phyloP scores from a whole-genome alignment of 2,329 filamentous ascomycete genomes.

The Didymella pomorum region DNA sequence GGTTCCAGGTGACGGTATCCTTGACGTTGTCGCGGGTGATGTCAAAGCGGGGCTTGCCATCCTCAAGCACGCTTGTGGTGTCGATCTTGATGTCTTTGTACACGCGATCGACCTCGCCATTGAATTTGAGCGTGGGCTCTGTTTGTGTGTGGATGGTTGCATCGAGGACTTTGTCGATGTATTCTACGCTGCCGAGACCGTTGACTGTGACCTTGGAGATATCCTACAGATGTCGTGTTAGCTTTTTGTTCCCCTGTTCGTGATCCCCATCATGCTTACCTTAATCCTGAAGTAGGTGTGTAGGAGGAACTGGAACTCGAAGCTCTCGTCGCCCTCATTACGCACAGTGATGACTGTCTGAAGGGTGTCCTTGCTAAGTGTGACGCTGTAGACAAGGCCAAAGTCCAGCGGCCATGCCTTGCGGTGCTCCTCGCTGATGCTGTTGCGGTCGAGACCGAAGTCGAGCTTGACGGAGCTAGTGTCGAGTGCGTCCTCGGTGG shows the following conservation, averaged over 20 bases:
- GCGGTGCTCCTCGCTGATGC: slow-evolving; percentile 72
- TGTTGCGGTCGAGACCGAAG: slow-evolving; percentile 83
- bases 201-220: slow-evolving; percentile 75
- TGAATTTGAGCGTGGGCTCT: slow-evolving; percentile 71
- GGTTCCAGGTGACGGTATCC: slow-evolving; percentile 97
- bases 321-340: slow-evolving; percentile 82
- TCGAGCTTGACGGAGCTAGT: slow-evolving; percentile 82
- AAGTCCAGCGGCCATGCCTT: slow-evolving; percentile 87
- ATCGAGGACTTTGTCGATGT: slow-evolving; percentile 83
- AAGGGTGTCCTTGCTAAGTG: slow-evolving; percentile 75
- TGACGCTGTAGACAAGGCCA: slow-evolving; percentile 91
- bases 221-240: slow-evolving; percentile 64
- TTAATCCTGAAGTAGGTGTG: slow-evolving; percentile 88
- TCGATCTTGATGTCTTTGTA: slow-evolving; percentile 73
- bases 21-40: slow-evolving; percentile 84
- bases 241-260: background rate
- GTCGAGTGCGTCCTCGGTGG: slow-evolving; percentile 65
- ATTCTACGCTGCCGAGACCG: slow-evolving; percentile 78
- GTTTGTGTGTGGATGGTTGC: slow-evolving; percentile 70
- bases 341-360: slow-evolving; percentile 85
- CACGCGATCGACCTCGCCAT: slow-evolving; percentile 84
- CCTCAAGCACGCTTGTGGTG: slow-evolving; percentile 70
- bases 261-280: slow-evolving; percentile 61
- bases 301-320: slow-evolving; percentile 90
- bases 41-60: slow-evolving; percentile 70